These are phyloP conservation scores for Paecilomyces dactylethromorphus DNA, from an alignment of 2,329 filamentous ascomycete species.

Conservation along the genomic window DNA sequence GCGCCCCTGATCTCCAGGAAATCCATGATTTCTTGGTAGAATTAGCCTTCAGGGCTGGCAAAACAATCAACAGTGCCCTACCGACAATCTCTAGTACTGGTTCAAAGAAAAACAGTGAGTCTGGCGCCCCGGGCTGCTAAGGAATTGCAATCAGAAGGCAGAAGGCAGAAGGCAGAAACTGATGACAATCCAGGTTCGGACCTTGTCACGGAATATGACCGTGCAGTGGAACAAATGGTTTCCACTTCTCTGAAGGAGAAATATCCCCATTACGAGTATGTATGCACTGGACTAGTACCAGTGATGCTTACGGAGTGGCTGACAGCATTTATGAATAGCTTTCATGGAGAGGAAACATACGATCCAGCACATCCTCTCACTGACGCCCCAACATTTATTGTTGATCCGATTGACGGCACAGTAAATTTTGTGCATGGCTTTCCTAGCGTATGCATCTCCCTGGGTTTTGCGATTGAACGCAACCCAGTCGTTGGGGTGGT, in stretches of 20 bases:
- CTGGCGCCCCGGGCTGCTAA: background rate
- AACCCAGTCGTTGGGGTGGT: constrained; percentile 53
- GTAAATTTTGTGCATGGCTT: constrained; percentile 60
- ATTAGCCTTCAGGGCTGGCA: constrained; percentile 34
- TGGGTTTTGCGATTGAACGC: constrained; percentile 48
- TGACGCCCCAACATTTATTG: constrained; percentile 52
- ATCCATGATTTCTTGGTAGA: constrained; percentile 37
- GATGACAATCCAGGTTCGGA: constrained; percentile 40
- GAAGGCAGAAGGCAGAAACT: background rate
- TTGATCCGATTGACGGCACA: constrained; percentile 60
- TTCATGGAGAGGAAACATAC: constrained; percentile 58
- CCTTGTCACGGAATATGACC: constrained; percentile 59
- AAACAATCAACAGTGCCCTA: constrained; percentile 37
- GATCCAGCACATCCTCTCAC: constrained; percentile 47
- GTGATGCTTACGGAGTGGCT: background rate
- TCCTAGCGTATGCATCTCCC: constrained; percentile 53
- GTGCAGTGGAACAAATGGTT: constrained; percentile 54
- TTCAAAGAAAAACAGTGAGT: constrained; percentile 43
- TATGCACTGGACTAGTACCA: background rate
- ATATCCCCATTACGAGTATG: constrained; percentile 49
- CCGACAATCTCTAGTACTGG: constrained; percentile 28
- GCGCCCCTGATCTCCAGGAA: constrained; percentile 23
- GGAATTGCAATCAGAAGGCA: background rate
- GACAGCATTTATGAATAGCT: constrained; percentile 21
- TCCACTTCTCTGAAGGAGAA: constrained; percentile 43